phyloP scores from a whole-genome alignment of 768 basidiomycete genomes.

The Trametes villosa region DNA sequence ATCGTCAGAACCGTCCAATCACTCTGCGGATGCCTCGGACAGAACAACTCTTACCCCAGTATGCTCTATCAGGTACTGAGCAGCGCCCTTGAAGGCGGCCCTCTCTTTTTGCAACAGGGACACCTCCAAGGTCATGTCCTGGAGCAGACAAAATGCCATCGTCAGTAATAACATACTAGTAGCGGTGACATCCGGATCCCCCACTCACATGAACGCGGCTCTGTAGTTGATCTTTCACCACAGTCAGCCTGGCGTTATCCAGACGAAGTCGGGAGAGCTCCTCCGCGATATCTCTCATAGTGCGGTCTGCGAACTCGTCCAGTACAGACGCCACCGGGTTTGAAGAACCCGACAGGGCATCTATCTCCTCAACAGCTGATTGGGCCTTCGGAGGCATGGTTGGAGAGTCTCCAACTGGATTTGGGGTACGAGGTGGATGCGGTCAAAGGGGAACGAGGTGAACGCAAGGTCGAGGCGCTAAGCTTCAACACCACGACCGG shows the following conservation, averaged over 20 bases:
- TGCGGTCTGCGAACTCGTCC: not conserved
- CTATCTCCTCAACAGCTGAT: no score
- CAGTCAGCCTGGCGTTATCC: not conserved
- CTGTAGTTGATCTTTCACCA: not conserved
- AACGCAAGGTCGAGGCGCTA: no score
- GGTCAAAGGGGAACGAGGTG: no score
- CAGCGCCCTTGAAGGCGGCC: not conserved
- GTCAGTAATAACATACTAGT: no score
- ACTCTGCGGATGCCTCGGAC: not conserved
- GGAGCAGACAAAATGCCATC: no score
- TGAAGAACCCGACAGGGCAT: no score
- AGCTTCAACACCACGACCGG: no score
- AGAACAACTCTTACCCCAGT: not conserved
- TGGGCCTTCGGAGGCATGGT: no score
- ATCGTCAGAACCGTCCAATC: no score
- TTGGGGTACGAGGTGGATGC: no score
- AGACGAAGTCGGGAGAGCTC: not conserved
- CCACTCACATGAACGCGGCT: not conserved
- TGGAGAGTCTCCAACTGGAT: no score
- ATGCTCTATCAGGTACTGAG: constrained; percentile 3
- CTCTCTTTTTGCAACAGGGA: not conserved
- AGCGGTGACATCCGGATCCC: no score
- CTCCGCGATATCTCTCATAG: constrained; percentile 7
- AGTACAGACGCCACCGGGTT: not conserved
- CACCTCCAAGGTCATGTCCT: not conserved